Evolutionary conservation across 2,329 filamentous ascomycete species (phyloP), one percentile per base, ranked within the genome.

Genomic region (Helicocarpus griseus): DNA sequence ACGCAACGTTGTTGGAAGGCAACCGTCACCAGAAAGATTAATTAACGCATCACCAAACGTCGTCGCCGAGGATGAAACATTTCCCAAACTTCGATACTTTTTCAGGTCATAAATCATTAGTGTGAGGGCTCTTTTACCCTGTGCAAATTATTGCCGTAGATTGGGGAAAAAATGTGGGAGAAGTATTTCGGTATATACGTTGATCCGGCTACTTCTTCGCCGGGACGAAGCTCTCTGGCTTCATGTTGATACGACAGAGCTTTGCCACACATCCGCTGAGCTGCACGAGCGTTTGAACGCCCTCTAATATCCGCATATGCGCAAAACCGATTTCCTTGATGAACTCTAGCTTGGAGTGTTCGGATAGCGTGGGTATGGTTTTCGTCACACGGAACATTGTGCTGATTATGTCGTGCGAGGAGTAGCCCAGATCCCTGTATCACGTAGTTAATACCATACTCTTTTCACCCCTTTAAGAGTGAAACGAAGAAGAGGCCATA

Each of bases 331-430:
- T 98, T 72, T 96, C 93, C 73, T 89, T 91, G 73, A 97, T 95
- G 61, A 97, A 98, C 66, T 97, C 91, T 55, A 98, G 76, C 74
- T 96, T 96, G 14, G 89, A 83, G 69, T 97, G 89, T 71, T 98
- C 93, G 59, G 89, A 93, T 52, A 98, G 74, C 1, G 86, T 89
- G 1, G 88, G 87, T 54, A 97, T 89, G 1, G 89, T 94, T 76
- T 97, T 98, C 43, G 93, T 97, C 54, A 98, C 93, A 64, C 86
- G 85, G 77, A 98, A 97, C 93, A 98, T 98, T 55, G 91, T 98
- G 72, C 87, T 94, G 69, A 98, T 94, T 61, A 98, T 95, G 69
- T 98, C 93, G 73, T 98, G 91, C 61, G 89, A 94, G n/a, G 89
- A 95, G 73, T 98, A 98, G 13, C 93, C 93, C 54, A 97, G 74